phyloP scores from a whole-genome alignment of 2,329 filamentous ascomycete species.

The Apiospora saccharicola region DNA sequence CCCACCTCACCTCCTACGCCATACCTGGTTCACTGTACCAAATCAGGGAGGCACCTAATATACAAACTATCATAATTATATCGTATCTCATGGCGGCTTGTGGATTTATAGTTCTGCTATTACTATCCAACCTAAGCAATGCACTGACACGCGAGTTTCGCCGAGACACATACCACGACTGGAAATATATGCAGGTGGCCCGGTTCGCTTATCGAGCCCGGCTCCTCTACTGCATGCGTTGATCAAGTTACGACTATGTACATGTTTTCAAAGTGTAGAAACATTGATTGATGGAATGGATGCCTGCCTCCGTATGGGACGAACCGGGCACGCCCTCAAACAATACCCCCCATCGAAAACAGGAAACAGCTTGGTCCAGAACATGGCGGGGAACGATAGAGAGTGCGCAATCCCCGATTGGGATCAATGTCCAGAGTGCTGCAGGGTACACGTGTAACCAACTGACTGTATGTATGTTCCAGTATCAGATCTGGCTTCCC shows the following conservation, averaged over 20 bases:
- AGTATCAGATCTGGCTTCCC: background rate
- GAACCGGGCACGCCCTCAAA: constrained; percentile 8
- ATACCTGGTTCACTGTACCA: background rate
- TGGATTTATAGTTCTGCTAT: constrained; percentile 5
- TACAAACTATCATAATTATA: background rate
- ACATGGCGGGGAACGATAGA: background rate
- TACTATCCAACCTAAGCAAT: background rate
- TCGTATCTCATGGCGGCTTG: constrained; percentile 15
- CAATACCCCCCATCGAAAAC: background rate
- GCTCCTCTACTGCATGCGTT: background rate
- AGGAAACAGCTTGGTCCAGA: background rate
- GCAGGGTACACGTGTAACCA: constrained; percentile 20
- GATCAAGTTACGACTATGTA: background rate
- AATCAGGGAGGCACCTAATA: constrained; percentile 16
- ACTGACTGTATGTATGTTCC: background rate
- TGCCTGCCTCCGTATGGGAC: constrained; percentile 6
- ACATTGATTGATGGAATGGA: background rate
- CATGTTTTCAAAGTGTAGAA: background rate
- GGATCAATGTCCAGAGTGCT: background rate
- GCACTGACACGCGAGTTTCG: constrained; percentile 13
- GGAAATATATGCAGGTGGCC: constrained; percentile 6
- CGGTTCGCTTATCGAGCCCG: constrained; percentile 17
- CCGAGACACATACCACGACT: background rate
- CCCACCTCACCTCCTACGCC: background rate
- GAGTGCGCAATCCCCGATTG: constrained; percentile 4